Evolutionary conservation across 768 basidiomycete species (phyloP), one percentile per base, ranked within the genome.

Genomic region (Chalciporus chontae): DNA sequence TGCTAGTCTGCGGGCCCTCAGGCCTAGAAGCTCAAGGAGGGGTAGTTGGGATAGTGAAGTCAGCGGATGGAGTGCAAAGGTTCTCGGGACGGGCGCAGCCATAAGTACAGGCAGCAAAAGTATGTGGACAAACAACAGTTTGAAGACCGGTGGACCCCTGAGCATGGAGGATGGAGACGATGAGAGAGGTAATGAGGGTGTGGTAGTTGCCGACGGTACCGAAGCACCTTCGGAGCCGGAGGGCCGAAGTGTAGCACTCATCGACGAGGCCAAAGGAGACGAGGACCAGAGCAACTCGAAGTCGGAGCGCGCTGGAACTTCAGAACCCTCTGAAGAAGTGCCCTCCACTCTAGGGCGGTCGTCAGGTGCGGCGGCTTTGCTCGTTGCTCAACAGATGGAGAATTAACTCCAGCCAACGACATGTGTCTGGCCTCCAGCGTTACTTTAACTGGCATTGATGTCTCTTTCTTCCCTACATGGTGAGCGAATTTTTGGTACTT

Each of bases 41-140:
- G 87, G 88, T 0, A 94, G 92, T 60, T 94, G 93, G 89, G 94
- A 90, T 58, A 94, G 92, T 59, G 87, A 87, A 61, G 85, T 80
- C 21, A 93, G 89, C 56, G 78, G 86, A 38, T 94, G 91, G 91
- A 92, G 90, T 64, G 90, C 92, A 6, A 73, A 77, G 53, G 69
- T 87, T 26, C 64, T 70, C 5, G 78, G 79, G 39, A 68, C 65
- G 17, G 75, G 72, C 3, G 69, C 73, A 8, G 76, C 75, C 19
- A 72, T 77, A 5, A 69, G 78, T 1, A 62, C 61, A 19, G 72
- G 78, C 53, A 83, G 80, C 54, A 76, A 79, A 56, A 85, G 81
- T 51, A 52, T 81, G 26, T 80, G 84, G 77, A 78, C 79, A 8
- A 73, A 73, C 45, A 80, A 81, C 46, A 87, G 84, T 55, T 64